Base-by-base conservation (phyloP, 768 basidiomycete genomes). In the Chalciporus pseudorubinellus region DNA sequence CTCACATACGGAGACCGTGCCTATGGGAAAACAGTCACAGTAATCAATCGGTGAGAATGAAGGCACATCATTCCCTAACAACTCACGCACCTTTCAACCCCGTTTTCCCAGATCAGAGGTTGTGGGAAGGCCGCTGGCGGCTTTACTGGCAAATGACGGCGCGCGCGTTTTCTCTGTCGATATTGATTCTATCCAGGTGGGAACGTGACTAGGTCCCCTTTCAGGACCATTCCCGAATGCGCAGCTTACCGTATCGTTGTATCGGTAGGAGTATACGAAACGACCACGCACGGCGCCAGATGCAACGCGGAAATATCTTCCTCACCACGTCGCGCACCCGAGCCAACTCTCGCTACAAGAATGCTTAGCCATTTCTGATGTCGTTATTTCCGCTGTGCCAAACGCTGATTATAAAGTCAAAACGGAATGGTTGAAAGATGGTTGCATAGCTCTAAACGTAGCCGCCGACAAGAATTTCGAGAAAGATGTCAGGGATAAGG, bases 391-490 rank as follows among this genome's bases (percentile, higher is more conserved):
- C 11, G 97, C 95, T 11, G 97, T 99, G 4, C 97, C 97, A 1
- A 84, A 74, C 57, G 73, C 84, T 13, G 70, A 73, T 8, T 99
- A 97, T 74, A 98, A 97, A 69, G 77, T 99, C 48, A 85, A 87
- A 63, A 98, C 95, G 1, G 82, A 81, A 45, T 84, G 80, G 79
- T 74, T 99, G 54, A 98, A 97, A 72, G 91, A 95, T 55, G 97
- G 97, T 1, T 95, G 94, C 62, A 73, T 98, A 3, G 94, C 92
- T 58, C 70, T 98, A 51, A 98, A 98, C 62, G 89, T 99, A 19
- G 87, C 92, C 16, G 84, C 89, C 0, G 94, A 95, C 61, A 98
- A 95, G 77, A 99, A 99, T 68, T 99, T 98, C 61, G 93, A 95
- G 65, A 83, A 82, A 55, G 88, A 95, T 61, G 86, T 99, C 18